A percentile compares a stretch with the other conserved stretches of the same genome.
Conservation (phyloP, 1,284 basidiomycete genomes). For the Ustilago sp. region DNA sequence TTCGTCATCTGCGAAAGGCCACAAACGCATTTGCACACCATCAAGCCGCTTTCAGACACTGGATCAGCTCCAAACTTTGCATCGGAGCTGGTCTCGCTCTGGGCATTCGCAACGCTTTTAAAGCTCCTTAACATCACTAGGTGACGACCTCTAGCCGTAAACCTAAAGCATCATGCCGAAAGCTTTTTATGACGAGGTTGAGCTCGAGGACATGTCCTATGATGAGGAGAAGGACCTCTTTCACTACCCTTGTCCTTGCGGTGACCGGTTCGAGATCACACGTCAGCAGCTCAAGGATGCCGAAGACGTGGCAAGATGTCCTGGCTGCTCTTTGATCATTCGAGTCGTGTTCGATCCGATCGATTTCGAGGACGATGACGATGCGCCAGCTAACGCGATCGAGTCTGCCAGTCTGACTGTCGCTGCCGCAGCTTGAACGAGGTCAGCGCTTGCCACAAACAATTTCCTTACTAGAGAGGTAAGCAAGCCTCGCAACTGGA, state of each 20-base stretch:
- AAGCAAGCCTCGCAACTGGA: slow-evolving; percentile 15
- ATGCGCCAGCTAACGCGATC: slow-evolving; percentile 22
- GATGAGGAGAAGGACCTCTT: slow-evolving; percentile 67
- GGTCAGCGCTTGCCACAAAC: not conserved
- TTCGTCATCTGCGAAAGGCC: slow-evolving; percentile 22
- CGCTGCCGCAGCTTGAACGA: slow-evolving; percentile 28
- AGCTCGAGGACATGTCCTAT: slow-evolving; percentile 69
- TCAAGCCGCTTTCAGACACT: not conserved
- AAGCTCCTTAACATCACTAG: slow-evolving; percentile 22
- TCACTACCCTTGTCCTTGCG: slow-evolving; percentile 99
- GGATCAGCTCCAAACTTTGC: too few species aligned
- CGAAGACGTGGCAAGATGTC: slow-evolving; percentile 97
- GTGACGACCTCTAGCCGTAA: slow-evolving; percentile 34
- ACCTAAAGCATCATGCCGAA: slow-evolving; percentile 26
- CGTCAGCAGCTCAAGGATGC: slow-evolving; percentile 83
- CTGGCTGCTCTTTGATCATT: slow-evolving; percentile 93
- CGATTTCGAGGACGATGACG: slow-evolving; percentile 52
- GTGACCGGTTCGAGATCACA: slow-evolving; percentile 97
- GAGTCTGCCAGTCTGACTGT: slow-evolving; percentile 23
- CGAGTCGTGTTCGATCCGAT: slow-evolving; percentile 95
- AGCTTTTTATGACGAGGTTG: slow-evolving; percentile 68
- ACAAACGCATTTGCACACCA: not conserved
- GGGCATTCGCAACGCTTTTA: not conserved
- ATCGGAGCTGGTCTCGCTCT: slow-evolving; percentile 30
- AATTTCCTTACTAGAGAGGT: slow-evolving; percentile 10